A percentile compares a stretch with the other conserved stretches of the same genome.
phyloP scores from a whole-genome alignment of 2,329 filamentous ascomycete genomes.

The Shiraia sp. region DNA sequence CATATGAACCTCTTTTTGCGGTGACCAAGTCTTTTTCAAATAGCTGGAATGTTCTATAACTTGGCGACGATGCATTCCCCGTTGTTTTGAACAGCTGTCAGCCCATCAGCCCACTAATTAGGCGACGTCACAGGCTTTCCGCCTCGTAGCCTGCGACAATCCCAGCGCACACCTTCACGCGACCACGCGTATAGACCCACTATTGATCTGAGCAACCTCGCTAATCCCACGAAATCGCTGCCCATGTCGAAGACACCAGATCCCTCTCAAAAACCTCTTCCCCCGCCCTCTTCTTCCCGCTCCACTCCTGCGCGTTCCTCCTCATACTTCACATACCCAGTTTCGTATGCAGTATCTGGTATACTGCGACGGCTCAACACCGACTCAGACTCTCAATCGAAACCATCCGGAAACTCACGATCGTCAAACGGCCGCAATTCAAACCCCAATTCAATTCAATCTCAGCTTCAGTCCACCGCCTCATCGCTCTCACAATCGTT shows the following conservation, averaged over 20 bases:
- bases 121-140: constrained; percentile 31
- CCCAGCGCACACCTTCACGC: constrained; percentile 14
- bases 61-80: constrained; percentile 6
- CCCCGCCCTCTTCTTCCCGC: constrained; percentile 16
- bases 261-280: constrained; percentile 6
- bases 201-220: constrained; percentile 20
- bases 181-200: constrained; percentile 26
- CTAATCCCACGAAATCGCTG: constrained; percentile 6
- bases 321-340: constrained; percentile 55
- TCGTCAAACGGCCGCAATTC: constrained; percentile 11
- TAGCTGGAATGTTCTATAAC: background rate
- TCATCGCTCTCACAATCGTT: constrained; percentile 35
- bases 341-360: constrained; percentile 53
- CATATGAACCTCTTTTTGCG: background rate
- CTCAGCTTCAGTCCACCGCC: constrained; percentile 26
- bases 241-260: constrained; percentile 36
- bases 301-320: constrained; percentile 32
- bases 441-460: constrained; percentile 12
- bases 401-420: constrained; percentile 7
- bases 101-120: constrained; percentile 26
- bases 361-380: constrained; percentile 53
- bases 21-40: too few relatives aligned
- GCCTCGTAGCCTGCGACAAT: constrained; percentile 12
- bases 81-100: constrained; percentile 15
- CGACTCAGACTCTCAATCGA: constrained; percentile 39